Base-by-base conservation (phyloP, 352 stramenopile genomes). In the Pythium pyrilobum region DNA sequence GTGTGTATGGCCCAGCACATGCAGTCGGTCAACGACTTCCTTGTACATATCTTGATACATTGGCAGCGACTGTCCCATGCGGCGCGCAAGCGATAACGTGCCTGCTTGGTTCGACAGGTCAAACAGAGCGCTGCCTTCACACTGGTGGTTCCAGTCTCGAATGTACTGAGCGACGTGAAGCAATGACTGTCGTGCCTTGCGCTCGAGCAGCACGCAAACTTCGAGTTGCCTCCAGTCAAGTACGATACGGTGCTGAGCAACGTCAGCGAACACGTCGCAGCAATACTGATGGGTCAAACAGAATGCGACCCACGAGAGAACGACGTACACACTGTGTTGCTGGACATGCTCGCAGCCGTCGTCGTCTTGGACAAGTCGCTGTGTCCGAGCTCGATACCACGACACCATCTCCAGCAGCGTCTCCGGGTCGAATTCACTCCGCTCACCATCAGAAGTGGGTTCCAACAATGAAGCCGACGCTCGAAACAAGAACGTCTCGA, bases 21-120 rank as follows among this genome's bases (percentile, higher is more conserved):
- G 33, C 18, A 50, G 31, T 8, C 36, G 42, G 2, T 34, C 25
- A 2, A 53, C 21, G 13, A 49, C 20, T 36, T 53, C 34, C 9
- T 40, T n/a, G 20, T 60, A 54, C 12, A 55, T 18, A 25, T 52
- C 48, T 39, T 47, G n/a, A 38, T 63, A 56, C 16, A 37, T 36
- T 12, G 47, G 29, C 12, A 60, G 18, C n/a, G 43, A 16, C 15
- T 45, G 46, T 8, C 38, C 46, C n/a, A 63, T 47, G 24, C 12
- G 23, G 9, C 55, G 38, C 25, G 47, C 55, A 3, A 63, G 23
- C 13, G 28, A 15, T n/a, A 51, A 37, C 0, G 32, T 63, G 24
- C 40, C 55, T 29, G 32, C 47, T 28, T 54, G 55, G 20, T 56
- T 32, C 1, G 23, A 28, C n/a, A 63, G 25, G 27, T 63, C 55